Conservation (phyloP, 2,329 filamentous ascomycete species). For the Fusarium sp. region DNA sequence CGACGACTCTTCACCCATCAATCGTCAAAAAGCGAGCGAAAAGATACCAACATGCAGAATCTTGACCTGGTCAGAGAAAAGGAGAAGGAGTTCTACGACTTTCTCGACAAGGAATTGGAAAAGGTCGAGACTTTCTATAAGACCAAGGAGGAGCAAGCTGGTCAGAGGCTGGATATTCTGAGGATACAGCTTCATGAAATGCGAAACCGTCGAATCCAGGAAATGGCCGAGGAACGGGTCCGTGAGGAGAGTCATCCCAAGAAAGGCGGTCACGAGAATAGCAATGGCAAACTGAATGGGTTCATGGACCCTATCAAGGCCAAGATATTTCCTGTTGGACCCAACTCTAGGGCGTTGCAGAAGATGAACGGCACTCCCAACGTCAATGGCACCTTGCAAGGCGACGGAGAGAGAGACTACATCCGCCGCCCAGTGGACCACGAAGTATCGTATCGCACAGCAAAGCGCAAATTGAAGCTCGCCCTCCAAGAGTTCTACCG, state of each 20-base stretch:
- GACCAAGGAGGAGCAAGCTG: conserved; percentile 87
- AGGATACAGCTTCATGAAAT: conserved; percentile 92
- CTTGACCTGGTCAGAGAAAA: conserved; percentile 74
- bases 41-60: conserved; percentile 58
- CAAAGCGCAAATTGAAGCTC: conserved; percentile 90
- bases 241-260: conserved; percentile 45
- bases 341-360: conserved; percentile 69
- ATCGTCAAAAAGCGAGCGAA: conserved; percentile 42
- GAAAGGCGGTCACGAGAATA: conserved; percentile 34
- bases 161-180: conserved; percentile 74
- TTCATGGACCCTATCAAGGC: conserved; percentile 67
- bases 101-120: conserved; percentile 83
- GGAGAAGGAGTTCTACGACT: conserved; percentile 87
- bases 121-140: conserved; percentile 94
- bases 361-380: conserved; percentile 64
- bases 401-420: conserved; percentile 60
- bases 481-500: conserved; percentile 95
- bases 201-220: conserved; percentile 82
- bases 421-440: conserved; percentile 58
- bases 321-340: conserved; percentile 65
- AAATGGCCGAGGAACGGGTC: conserved; percentile 64
- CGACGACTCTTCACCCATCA: conserved; percentile 53
- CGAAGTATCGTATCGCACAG: conserved; percentile 83
- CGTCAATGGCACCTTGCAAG: conserved; percentile 46
- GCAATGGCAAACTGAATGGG: conserved; percentile 46